A percentile compares a stretch with the other conserved stretches of the same genome.
These are phyloP conservation scores for Mycena capillaripes DNA, from an alignment of 768 basidiomycete species.

Conservation along the genomic window DNA sequence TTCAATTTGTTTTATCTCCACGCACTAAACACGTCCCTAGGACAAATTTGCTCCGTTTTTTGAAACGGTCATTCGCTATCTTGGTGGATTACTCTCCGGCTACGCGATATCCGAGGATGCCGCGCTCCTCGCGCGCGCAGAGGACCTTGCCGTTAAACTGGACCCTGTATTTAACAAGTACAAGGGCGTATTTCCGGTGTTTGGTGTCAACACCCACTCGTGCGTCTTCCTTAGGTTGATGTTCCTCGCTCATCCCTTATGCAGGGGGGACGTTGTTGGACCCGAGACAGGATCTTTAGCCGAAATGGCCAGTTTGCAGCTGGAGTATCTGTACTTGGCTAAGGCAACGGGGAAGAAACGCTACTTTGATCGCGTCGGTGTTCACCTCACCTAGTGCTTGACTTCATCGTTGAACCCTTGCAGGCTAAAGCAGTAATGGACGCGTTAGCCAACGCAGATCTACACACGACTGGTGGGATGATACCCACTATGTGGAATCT, in stretches of 20 bases:
- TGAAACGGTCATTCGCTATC: slow-evolving; percentile 91
- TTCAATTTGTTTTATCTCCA: neutral
- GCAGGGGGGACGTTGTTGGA: slow-evolving; percentile 50
- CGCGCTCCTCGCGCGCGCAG: slow-evolving; percentile 76
- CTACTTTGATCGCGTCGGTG: slow-evolving; percentile 68
- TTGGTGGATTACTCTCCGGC: slow-evolving; percentile 89
- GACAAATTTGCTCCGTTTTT: slow-evolving; percentile 69
- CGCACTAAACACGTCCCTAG: slow-evolving; percentile 34
- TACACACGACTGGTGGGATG: slow-evolving; percentile 69
- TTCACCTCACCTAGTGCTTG: neutral
- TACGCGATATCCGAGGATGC: slow-evolving; percentile 80
- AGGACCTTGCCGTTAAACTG: slow-evolving; percentile 82
- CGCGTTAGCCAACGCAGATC: slow-evolving; percentile 61
- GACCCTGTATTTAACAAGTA: slow-evolving; percentile 80
- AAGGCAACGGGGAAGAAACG: slow-evolving; percentile 79
- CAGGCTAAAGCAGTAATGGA: slow-evolving; percentile 67
- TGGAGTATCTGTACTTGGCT: slow-evolving; percentile 90
- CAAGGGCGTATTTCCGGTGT: slow-evolving; percentile 76
- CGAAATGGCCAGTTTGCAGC: slow-evolving; percentile 85
- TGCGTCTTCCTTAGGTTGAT: slow-evolving; percentile 38
- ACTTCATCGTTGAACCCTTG: neutral
- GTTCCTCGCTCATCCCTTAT: neutral
- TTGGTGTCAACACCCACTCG: slow-evolving; percentile 76
- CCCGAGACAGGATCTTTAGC: slow-evolving; percentile 66
- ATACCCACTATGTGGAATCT: slow-evolving; percentile 73